Evolutionary conservation across 805 yeast species (phyloP).

Genomic region (Cyberlindnera mycetangii): DNA sequence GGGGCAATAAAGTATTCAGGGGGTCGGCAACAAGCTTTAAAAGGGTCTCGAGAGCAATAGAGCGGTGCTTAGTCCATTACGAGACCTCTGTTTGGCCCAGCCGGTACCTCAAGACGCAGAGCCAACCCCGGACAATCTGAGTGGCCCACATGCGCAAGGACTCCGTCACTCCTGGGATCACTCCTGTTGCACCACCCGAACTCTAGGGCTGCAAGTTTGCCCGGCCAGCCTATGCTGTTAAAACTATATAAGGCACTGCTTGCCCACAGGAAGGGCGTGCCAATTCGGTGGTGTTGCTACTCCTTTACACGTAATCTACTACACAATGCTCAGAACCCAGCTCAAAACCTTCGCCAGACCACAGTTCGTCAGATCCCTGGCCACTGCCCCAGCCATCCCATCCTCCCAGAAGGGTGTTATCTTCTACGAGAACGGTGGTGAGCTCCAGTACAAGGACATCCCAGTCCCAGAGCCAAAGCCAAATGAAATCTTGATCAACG

Average conservation of each 20-base stretch:
- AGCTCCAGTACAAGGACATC: conserved; percentile 47
- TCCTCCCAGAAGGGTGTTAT: conserved; percentile 49
- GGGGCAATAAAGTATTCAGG: background rate
- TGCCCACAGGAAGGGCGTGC: too few species aligned
- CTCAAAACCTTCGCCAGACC: conserved; percentile 22
- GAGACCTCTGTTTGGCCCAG: too few species aligned
- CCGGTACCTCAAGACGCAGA: too few species aligned
- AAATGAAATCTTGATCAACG: conserved; percentile 60
- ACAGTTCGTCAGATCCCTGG: conserved; percentile 26
- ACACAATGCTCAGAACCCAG: conserved; percentile 26
- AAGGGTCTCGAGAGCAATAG: too few species aligned
- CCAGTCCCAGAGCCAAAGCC: conserved; percentile 62
- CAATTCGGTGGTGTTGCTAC: too few species aligned
- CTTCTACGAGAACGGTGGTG: conserved; percentile 51
- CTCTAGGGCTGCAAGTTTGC: background rate
- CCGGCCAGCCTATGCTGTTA: background rate
- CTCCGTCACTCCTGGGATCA: conserved; percentile 5
- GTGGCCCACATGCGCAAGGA: conserved; percentile 1
- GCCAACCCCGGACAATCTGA: background rate
- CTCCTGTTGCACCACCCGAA: conserved; percentile 7
- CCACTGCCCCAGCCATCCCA: conserved; percentile 39
- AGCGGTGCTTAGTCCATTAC: too few species aligned
- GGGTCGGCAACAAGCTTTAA: too few species aligned
- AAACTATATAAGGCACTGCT: background rate
- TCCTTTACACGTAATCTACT: background rate